Evolutionary conservation across 257 asterid species (phyloP).

Genomic region (Nicotiana sylvestris): DNA sequence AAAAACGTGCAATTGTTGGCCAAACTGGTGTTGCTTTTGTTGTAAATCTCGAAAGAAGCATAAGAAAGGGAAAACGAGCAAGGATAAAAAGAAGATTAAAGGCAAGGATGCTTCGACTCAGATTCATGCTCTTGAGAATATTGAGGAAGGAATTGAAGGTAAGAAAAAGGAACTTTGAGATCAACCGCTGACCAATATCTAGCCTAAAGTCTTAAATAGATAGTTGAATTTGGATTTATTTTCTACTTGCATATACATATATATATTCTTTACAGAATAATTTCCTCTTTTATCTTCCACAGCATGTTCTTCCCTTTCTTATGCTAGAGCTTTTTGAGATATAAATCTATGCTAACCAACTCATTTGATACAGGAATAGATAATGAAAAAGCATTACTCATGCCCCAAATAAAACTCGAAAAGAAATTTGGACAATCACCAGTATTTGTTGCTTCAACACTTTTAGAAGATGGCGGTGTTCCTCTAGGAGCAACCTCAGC

Average conservation of each 20-base stretch:
- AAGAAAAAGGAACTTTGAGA: slow-evolving; percentile 2
- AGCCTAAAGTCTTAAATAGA: not conserved
- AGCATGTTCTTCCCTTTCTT: not conserved
- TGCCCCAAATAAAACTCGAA: slow-evolving; percentile 58
- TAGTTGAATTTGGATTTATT: not conserved
- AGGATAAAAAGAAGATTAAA: slow-evolving; percentile 38
- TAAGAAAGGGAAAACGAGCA: slow-evolving; percentile 35
- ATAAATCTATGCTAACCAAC: not conserved
- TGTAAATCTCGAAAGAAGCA: slow-evolving; percentile 40
- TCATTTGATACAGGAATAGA: slow-evolving; percentile 38
- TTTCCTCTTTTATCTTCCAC: not conserved
- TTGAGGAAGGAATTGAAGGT: slow-evolving; percentile 73
- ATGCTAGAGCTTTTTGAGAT: not conserved
- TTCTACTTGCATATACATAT: not conserved
- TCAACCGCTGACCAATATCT: not conserved
- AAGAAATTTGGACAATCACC: slow-evolving; percentile 66
- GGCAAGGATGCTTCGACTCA: slow-evolving; percentile 43
- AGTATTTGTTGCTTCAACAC: slow-evolving; percentile 53
- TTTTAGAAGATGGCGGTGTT: slow-evolving; percentile 59
- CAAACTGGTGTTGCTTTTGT: slow-evolving; percentile 48
- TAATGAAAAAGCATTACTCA: slow-evolving; percentile 43
- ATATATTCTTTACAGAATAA: not conserved
- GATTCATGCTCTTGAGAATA: slow-evolving; percentile 53
- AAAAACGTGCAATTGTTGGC: slow-evolving; percentile 57
- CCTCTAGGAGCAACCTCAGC: slow-evolving; percentile 53